Conservation (phyloP, 352 stramenopile genomes). For the Blastocystis sp. region DNA sequence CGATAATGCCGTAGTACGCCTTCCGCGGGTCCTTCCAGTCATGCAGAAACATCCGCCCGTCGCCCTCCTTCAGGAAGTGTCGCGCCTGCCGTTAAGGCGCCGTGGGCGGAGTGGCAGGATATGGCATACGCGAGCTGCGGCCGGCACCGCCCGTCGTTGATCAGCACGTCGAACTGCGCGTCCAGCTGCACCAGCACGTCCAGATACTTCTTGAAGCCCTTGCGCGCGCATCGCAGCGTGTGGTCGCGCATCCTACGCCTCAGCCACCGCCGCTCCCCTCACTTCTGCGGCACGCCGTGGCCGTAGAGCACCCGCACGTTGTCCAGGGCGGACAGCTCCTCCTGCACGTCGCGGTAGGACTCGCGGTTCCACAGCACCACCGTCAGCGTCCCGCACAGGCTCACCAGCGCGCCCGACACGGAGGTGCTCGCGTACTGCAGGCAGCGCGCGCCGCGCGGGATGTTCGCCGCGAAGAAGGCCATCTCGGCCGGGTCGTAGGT, state of each 20-base stretch:
- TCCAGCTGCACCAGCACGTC: neutral
- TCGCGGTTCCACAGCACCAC: constrained; percentile 11
- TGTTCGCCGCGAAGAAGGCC: neutral
- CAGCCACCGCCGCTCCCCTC: neutral
- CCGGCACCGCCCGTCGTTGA: constrained; percentile 58
- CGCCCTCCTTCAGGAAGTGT: neutral
- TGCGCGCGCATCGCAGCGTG: neutral
- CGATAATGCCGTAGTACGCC: neutral
- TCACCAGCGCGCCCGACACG: neutral
- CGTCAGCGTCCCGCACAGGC: constrained; percentile 9
- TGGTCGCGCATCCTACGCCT: neutral
- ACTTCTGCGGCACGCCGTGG: neutral
- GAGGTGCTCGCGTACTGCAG: constrained; percentile 1
- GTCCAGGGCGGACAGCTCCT: neutral
- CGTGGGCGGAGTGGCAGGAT: neutral
- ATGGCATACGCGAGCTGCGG: constrained; percentile 37
- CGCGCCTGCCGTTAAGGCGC: neutral
- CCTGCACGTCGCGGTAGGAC: neutral
- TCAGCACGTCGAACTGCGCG: constrained; percentile 38
- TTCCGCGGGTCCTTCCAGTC: neutral
- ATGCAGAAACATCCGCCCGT: neutral
- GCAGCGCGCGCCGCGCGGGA: neutral
- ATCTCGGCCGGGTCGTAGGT: neutral
- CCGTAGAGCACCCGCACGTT: neutral
- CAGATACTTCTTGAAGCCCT: neutral